Conservation (phyloP, 768 basidiomycete genomes). For the Terana coerulea region DNA sequence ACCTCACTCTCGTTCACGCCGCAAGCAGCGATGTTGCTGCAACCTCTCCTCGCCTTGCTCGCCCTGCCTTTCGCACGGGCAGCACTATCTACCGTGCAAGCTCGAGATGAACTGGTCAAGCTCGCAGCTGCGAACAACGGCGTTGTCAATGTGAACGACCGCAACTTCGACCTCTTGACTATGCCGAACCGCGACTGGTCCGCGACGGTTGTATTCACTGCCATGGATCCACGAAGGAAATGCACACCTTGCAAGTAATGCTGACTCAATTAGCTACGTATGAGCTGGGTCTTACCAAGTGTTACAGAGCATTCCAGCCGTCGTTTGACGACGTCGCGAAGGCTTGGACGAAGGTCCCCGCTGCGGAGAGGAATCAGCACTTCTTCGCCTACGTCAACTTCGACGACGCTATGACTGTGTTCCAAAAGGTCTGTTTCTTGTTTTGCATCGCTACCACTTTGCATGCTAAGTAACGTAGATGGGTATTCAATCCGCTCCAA, state of each 20-base stretch:
- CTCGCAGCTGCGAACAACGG: constrained; percentile 75
- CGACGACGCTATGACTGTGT: constrained; percentile 67
- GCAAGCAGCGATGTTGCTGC: constrained; percentile 25
- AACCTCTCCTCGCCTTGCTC: constrained; percentile 30
- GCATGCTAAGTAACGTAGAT: constrained; percentile 46
- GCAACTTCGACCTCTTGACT: constrained; percentile 74
- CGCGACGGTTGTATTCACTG: constrained; percentile 85
- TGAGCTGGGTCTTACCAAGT: neutral
- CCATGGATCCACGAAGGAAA: constrained; percentile 72
- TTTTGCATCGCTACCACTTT: neutral
- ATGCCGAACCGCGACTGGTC: constrained; percentile 80
- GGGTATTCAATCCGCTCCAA: constrained; percentile 78
- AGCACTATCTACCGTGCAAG: constrained; percentile 23
- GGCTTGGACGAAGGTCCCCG: constrained; percentile 68
- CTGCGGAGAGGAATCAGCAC: constrained; percentile 67
- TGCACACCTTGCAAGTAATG: constrained; percentile 87
- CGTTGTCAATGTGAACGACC: constrained; percentile 74
- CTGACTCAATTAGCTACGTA: neutral
- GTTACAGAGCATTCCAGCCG: constrained; percentile 79
- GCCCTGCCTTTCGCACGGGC: constrained; percentile 28
- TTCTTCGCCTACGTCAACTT: constrained; percentile 95
- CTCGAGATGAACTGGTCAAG: constrained; percentile 57
- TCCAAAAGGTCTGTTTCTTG: constrained; percentile 70
- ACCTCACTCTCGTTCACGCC: neutral
- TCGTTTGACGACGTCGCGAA: constrained; percentile 77